Base-by-base conservation (phyloP, 2,329 filamentous ascomycete species). In the Cercospora janseana region DNA sequence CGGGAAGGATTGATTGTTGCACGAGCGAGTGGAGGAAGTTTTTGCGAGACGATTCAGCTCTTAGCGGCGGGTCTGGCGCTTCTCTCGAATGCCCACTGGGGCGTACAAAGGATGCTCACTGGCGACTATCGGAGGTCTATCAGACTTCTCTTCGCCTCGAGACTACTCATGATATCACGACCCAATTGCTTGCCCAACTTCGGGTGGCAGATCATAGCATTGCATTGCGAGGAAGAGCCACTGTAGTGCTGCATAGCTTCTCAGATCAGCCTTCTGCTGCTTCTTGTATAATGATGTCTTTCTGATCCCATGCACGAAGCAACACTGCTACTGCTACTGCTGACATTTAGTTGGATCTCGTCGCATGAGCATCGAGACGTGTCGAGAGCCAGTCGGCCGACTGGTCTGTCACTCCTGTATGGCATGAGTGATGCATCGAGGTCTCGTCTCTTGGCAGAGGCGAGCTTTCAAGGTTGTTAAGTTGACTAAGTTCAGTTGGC, bases 141-240 rank as follows among this genome's bases (percentile, higher is more conserved):
- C 20, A 40, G 35, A 20, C 21, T 46, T 31, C 21, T n/a, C 24
- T 44, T 15, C 27, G 24, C 23, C 32, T 40, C 21, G 18, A 12
- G 23, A 24, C 34, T 37, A 23, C 34, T 40, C 44, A 47, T 34
- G 44, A 47, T 40, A 38, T 47, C 44, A 47, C 44, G 44, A 47
- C 41, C 32, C 41, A 44, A 40, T 23, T 40, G 35, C 35, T 43
- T 29, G 13, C 40, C 6, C 12, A 43, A 18, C 4, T 26, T 15
- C 16, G 40, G 13, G 29, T 16, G 27, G 40, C 40, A 43, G 26
- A 26, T 26, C 40, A 44, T 44, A 31, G 28, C 41, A 44, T 44
- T 31, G 41, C 41, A 31, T 43, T 24, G 40, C 40, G 18, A 28
- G 26, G 28, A 13, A 44, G 41, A 44, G 41, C 28, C 32, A 20